Base-by-base conservation (phyloP, 305 asterid species). In the Plantago rigida region DNA sequence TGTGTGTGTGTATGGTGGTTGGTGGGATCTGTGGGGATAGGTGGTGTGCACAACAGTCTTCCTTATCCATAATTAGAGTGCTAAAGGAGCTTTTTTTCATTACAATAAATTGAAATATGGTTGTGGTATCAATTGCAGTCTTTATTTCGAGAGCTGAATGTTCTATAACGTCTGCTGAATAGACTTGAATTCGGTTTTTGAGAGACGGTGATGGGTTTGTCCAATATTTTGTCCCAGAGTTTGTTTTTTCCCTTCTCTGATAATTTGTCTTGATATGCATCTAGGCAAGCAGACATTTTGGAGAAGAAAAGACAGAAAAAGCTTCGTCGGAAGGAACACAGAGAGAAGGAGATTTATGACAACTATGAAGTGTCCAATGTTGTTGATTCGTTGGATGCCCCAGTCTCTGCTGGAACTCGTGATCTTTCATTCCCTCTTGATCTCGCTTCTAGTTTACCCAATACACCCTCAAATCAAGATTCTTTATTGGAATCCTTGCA, bases 241-340 rank as follows among this genome's bases (percentile, higher is more conserved):
- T 10, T 13, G n/a, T 24, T 10, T 45, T 48, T 31, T 31, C 39
- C 7, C 39, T 31, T 31, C 7, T 36, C 44, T 36, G 44, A 36
- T 8, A 5, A 8, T 8, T 36, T 68, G 62, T 62, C 47, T 59
- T 60, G 52, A 50, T 56, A 45, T 49, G 56, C 68, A 55, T 51
- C 28, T 51, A 87, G 96, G 81, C 85, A 71, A 81, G 81, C 79
- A 22, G 70, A 68, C 69, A 60, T 83, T 69, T 66, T 81, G 77
- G 86, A 81, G 78, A 83, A 80, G 77, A 85, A 77, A 71, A 84
- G 62, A 66, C 87, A 67, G 79, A 85, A 80, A 75, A 85, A 79
- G 79, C 85, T 78, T 74, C 84, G 85, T 29, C 87, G 82, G 68
- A 83, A 81, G 79, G 91, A 78, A 73, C 95, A 79, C 68, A 81